Conservation (phyloP, 2,329 filamentous ascomycete species). For the Dactylellina parvicollis region DNA sequence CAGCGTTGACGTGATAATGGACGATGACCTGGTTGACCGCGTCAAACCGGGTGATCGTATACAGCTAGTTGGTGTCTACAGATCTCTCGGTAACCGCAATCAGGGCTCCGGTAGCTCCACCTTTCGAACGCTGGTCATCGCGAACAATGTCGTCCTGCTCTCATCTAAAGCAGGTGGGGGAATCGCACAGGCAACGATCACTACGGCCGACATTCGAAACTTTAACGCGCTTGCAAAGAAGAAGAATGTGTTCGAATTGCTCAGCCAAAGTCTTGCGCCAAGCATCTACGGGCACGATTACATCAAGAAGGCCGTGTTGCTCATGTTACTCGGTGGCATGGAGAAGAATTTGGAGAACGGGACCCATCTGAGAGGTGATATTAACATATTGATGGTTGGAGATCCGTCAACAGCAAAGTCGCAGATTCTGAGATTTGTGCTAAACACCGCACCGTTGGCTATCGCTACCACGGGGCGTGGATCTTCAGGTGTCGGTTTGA, state of each 20-base stretch:
- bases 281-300: constrained; percentile 97
- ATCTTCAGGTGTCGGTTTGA: constrained; percentile 96
- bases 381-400: constrained; percentile 99
- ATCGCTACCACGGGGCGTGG: constrained; percentile 97
- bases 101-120: constrained; percentile 88
- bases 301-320: constrained; percentile 95
- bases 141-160: constrained; percentile 92
- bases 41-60: constrained; percentile 96
- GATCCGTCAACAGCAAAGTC: constrained; percentile 98
- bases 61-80: constrained; percentile 94
- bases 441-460: constrained; percentile 94
- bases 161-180: constrained; percentile 96
- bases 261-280: constrained; percentile 92
- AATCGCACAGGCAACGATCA: constrained; percentile 89
- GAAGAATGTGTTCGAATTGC: constrained; percentile 87
- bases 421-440: constrained; percentile 93
- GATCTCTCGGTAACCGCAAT: constrained; percentile 93
- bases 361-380: constrained; percentile 93
- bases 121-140: constrained; percentile 92
- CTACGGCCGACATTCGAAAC: constrained; percentile 95
- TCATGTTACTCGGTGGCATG: constrained; percentile 94
- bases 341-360: constrained; percentile 99
- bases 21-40: constrained; percentile 93
- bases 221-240: constrained; percentile 98
- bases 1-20: constrained; percentile 93